phyloP scores from a whole-genome alignment of 257 asterid genomes.

The Echites panduratus region DNA sequence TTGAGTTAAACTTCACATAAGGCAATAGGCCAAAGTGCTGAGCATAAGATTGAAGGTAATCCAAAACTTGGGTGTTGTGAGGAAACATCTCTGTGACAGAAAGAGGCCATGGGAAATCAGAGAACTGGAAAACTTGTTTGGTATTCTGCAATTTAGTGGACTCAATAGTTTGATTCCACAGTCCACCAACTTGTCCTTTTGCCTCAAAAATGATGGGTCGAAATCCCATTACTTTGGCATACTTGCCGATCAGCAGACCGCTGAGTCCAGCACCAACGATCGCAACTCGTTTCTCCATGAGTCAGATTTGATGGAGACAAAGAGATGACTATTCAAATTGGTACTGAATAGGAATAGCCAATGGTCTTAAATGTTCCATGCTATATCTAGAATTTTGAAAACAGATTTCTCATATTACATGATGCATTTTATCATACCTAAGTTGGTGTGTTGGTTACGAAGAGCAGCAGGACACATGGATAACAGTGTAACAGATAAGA shows the following conservation, averaged over 20 bases:
- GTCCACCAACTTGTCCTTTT: constrained; percentile 33
- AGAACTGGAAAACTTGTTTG: constrained; percentile 32
- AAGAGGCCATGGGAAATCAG: constrained; percentile 60
- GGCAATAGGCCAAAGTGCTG: constrained; percentile 27
- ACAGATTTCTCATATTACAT: too few species aligned
- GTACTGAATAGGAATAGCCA: too few species aligned
- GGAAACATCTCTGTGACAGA: constrained; percentile 37
- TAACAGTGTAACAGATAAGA: too few species aligned
- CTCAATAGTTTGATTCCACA: constrained; percentile 53
- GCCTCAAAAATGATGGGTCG: constrained; percentile 45
- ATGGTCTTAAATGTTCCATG: too few species aligned
- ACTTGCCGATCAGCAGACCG: constrained; percentile 61
- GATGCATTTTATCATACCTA: too few species aligned
- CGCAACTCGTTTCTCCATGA: constrained; percentile 51
- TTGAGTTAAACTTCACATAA: constrained; percentile 33
- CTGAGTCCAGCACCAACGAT: constrained; percentile 61
- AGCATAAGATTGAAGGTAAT: too few species aligned
- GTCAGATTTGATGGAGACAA: too few species aligned
- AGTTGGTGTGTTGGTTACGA: too few species aligned
- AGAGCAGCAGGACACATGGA: too few species aligned
- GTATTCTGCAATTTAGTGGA: constrained; percentile 41
- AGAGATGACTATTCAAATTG: too few species aligned
- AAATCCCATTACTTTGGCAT: constrained; percentile 34
- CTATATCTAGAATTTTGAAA: too few species aligned
- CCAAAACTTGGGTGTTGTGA: constrained; percentile 18